Evolutionary conservation across 2,329 filamentous ascomycete species (phyloP).

Genomic region (Beauveria scarabaeidicola): DNA sequence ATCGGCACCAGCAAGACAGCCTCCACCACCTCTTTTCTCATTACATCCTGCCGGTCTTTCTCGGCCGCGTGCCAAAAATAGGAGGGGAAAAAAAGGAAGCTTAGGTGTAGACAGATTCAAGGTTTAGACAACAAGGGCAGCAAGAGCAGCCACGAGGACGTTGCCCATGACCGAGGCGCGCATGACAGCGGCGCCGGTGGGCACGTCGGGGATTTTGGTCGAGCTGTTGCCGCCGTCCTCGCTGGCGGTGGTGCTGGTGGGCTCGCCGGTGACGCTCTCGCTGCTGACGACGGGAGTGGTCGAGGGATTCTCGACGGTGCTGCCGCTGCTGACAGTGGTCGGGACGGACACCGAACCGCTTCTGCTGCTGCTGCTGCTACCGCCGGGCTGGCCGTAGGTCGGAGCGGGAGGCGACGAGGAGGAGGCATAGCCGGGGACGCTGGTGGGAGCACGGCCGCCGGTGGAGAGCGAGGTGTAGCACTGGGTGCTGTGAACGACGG

Average conservation of each 20-base stretch:
- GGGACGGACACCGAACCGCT: constrained; percentile 13
- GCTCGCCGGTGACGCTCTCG: constrained; percentile 12
- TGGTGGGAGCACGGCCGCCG: constrained; percentile 12
- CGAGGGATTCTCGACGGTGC: constrained; percentile 13
- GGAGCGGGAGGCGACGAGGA: not conserved
- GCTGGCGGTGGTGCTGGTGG: constrained; percentile 12
- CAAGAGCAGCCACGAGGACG: constrained; percentile 4
- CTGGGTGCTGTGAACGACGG: constrained; percentile 25
- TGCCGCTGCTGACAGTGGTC: constrained; percentile 5
- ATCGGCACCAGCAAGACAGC: not conserved
- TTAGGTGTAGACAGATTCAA: not conserved
- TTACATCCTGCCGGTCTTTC: not conserved
- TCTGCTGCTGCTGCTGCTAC: not conserved
- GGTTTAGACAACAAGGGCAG: not conserved
- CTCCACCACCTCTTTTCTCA: not conserved
- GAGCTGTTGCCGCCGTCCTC: constrained; percentile 7
- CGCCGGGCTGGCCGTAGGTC: constrained; percentile 5
- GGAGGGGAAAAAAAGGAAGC: not conserved
- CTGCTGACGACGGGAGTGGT: constrained; percentile 9
- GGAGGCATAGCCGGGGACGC: not conserved
- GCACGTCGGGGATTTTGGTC: not conserved
- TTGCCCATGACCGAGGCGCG: constrained; percentile 1
- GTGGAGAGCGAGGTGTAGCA: constrained; percentile 25
- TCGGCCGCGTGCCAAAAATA: not conserved
- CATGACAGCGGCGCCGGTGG: constrained; percentile 6